Evolutionary conservation across 2,329 filamentous ascomycete species (phyloP), one percentile per base, ranked within the genome.

Genomic region (Stenocarpella maydis): DNA sequence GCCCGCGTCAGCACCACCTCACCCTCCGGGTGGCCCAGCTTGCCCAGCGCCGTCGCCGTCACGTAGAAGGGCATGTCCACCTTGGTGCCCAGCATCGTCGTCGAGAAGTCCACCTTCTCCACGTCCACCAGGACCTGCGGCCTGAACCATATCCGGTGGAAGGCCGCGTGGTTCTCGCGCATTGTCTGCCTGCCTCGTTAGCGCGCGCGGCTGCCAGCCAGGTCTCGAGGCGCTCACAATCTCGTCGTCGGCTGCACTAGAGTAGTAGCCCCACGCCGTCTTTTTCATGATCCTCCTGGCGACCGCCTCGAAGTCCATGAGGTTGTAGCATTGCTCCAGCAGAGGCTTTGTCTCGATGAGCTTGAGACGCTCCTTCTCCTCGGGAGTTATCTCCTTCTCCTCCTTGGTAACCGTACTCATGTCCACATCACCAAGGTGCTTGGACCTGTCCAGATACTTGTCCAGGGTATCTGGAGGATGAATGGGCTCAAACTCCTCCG

Each of bases 241-340:
- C 80, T 95, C 93, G 76, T 97, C 93, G 77, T 96, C 93, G 0
- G 95, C 94, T 68, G 93, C 95, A 77, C 92, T 96, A 0, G 94
- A 97, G 81, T 99, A 99, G 83, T 99, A 99, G 31, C 92, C 96
- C 96, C 96, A 99, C 0, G 95, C 95, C 1, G 91, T 92, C 84
- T 92, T 97, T 87, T 97, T 98, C 95, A 98, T 98, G 68, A 97
- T 89, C 47, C 89, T 86, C 75, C 91, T 90, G 6, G 96, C 96
- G 43, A 98, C 95, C 4, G 93, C 90, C 85, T 99, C 96, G 79
- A 99, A 99, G 82, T 99, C 96, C 83, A 96, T 88, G 71, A 98
- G 82, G 79, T 98, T 98, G 81, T 95, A 97, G 84, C 94, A 97
- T 79, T 97, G 92, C 73, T 92, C 91, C 71, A 98, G 83, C 55